Evolutionary conservation across 805 yeast genomes (phyloP).

Genomic region (Sugiyamaella valdiviana): DNA sequence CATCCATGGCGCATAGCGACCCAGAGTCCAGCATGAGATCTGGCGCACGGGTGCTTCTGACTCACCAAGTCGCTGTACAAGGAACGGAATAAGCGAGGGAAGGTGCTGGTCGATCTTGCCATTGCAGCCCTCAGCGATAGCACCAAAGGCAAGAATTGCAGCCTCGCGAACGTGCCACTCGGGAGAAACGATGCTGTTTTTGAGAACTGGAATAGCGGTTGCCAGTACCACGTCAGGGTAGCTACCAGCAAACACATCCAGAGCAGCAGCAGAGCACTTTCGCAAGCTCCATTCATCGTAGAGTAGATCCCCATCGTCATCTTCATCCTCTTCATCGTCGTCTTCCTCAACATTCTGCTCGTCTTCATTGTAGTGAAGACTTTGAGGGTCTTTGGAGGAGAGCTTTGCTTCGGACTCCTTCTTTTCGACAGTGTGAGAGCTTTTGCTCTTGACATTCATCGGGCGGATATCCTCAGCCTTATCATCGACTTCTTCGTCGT

Average conservation of each 20-base stretch:
- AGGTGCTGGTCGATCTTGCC: conserved; percentile 64
- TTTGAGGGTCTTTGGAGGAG: conserved; percentile 5
- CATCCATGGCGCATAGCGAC: conserved; percentile 81
- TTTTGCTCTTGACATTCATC: conserved; percentile 61
- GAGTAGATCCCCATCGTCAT: conserved; percentile 61
- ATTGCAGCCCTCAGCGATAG: conserved; percentile 83
- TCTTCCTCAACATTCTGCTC: conserved; percentile 43
- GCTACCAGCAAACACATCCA: conserved; percentile 69
- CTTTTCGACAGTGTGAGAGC: conserved; percentile 26
- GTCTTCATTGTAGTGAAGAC: conserved; percentile 20
- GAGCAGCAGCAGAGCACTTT: conserved; percentile 90
- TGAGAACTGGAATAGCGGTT: conserved; percentile 66
- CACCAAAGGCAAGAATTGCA: conserved; percentile 90
- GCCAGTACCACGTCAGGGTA: conserved; percentile 63
- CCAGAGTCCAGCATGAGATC: conserved; percentile 92
- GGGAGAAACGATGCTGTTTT: conserved; percentile 57
- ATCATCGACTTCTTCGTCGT: conserved; percentile 73
- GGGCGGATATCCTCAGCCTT: conserved; percentile 86
- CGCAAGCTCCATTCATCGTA: conserved; percentile 83
- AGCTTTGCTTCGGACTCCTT: conserved; percentile 12
- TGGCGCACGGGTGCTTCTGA: conserved; percentile 79
- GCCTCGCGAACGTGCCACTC: conserved; percentile 93
- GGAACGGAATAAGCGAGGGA: conserved; percentile 75
- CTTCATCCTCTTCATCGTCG: conserved; percentile 64
- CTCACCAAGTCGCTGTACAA: conserved; percentile 74